Percentiles rank a stretch among this genome's conserved stretches.
Evolutionary conservation across 2,329 filamentous ascomycete genomes (phyloP).

Genomic region (Botrytis medusae): DNA sequence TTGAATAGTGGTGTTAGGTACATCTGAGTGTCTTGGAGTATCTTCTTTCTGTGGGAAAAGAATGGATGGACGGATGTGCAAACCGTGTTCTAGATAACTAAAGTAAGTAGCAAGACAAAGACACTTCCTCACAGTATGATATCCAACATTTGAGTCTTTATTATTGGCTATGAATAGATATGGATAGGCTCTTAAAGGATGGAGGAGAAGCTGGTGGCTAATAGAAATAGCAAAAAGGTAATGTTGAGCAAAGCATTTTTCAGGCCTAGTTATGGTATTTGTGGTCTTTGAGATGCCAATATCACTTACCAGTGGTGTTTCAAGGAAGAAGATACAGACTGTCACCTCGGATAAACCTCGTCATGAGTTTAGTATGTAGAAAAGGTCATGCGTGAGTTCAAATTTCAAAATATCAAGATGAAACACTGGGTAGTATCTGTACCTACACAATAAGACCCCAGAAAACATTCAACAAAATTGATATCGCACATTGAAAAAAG

Average conservation of each 20-base stretch:
- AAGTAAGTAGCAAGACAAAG: slow-evolving; percentile 71
- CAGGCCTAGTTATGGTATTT: neutral
- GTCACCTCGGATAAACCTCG: accelerated
- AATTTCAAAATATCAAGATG: neutral
- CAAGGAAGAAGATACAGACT: neutral
- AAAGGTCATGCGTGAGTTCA: neutral
- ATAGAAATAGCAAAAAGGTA: slow-evolving; percentile 32
- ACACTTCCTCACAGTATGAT: slow-evolving; percentile 73
- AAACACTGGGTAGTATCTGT: neutral
- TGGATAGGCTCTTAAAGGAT: slow-evolving; percentile 64
- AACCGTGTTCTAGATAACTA: slow-evolving; percentile 70
- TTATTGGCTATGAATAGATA: slow-evolving; percentile 63
- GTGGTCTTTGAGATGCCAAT: neutral
- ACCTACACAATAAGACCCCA: accelerated
- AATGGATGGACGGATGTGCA: neutral
- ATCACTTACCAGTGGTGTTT: neutral
- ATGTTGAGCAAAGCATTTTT: neutral
- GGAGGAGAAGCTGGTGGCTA: slow-evolving; percentile 60
- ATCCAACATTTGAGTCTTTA: slow-evolving; percentile 65
- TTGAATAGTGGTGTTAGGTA: neutral
- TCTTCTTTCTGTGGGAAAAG: neutral
- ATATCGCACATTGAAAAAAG: neutral
- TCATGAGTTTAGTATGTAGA: no score
- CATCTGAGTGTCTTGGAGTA: neutral
- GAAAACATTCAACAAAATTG: no score